These are phyloP conservation scores for Phytomonas sp. DNA, from an alignment of 208 protist genomes.

Conservation along the genomic window DNA sequence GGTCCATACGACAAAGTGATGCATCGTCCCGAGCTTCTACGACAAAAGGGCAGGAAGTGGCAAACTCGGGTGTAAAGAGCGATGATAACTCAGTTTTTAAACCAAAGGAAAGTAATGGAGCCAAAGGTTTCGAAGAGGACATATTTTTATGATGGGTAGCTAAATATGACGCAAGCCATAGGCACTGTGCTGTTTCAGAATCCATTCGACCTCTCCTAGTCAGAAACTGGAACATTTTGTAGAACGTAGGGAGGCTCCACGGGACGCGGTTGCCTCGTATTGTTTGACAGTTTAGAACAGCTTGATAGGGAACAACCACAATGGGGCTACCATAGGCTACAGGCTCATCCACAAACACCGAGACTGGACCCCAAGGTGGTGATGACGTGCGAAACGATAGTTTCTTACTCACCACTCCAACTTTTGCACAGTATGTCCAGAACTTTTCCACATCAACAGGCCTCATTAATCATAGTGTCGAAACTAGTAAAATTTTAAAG, in stretches of 20 bases:
- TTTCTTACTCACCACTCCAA: slow-evolving; percentile 52
- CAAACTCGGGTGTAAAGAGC: slow-evolving; percentile 19
- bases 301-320: slow-evolving; percentile 55
- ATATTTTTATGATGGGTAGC: slow-evolving; percentile 17
- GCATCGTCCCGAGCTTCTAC: not conserved
- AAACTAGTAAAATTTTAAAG: not conserved
- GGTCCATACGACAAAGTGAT: not conserved
- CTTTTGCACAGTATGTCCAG: slow-evolving; percentile 48
- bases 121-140: not conserved
- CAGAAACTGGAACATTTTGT: slow-evolving; percentile 32
- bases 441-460: slow-evolving; percentile 27
- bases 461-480: slow-evolving; percentile 9
- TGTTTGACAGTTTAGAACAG: slow-evolving; percentile 61
- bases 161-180: slow-evolving; percentile 40
- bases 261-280: slow-evolving; percentile 46
- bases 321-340: slow-evolving; percentile 45
- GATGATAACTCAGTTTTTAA: slow-evolving; percentile 24
- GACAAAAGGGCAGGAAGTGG: slow-evolving; percentile 13
- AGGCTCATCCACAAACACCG: slow-evolving; percentile 28
- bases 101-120: slow-evolving; percentile 21
- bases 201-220: slow-evolving; percentile 46
- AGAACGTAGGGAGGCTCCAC: slow-evolving; percentile 31
- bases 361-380: slow-evolving; percentile 15
- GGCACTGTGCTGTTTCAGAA: slow-evolving; percentile 22
- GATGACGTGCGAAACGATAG: slow-evolving; percentile 22